Evolutionary conservation across 2,329 filamentous ascomycete species (phyloP).

Genomic region (Apiospora phragmitis): DNA sequence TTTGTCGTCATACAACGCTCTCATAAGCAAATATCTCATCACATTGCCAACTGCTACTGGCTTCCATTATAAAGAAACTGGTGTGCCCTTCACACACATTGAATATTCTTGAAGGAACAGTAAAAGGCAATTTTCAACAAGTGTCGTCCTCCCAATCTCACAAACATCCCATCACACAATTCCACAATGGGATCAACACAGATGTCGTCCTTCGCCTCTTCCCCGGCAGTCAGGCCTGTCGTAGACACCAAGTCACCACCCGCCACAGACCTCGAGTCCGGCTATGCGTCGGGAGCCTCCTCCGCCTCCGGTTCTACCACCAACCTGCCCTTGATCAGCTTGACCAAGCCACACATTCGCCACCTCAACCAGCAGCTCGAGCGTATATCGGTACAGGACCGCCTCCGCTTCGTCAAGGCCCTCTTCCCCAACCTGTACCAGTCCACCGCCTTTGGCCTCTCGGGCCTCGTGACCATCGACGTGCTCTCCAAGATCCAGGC

Average conservation of each 20-base stretch:
- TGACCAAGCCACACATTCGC: constrained; percentile 84
- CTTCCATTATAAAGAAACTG: background rate
- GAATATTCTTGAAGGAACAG: background rate
- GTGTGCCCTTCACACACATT: constrained; percentile 4
- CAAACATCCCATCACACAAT: background rate
- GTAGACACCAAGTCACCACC: constrained; percentile 42
- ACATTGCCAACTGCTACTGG: background rate
- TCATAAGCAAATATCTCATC: background rate
- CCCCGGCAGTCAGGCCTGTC: constrained; percentile 36
- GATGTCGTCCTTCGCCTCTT: constrained; percentile 40
- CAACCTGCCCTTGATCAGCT: constrained; percentile 73
- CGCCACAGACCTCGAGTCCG: constrained; percentile 66
- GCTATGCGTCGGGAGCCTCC: constrained; percentile 69
- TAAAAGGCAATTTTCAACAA: background rate
- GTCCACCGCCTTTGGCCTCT: constrained; percentile 80
- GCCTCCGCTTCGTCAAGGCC: constrained; percentile 88
- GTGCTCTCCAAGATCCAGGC: constrained; percentile 77
- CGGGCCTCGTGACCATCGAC: constrained; percentile 79
- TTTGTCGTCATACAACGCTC: constrained; percentile 6
- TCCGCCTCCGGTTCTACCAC: constrained; percentile 63
- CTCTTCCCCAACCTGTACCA: constrained; percentile 89
- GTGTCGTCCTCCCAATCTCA: background rate
- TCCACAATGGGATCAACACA: constrained; percentile 36
- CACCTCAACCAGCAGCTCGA: constrained; percentile 90
- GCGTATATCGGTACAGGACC: constrained; percentile 83